Conservation (phyloP, 805 yeast genomes). For the Kodamaea leandrae region DNA sequence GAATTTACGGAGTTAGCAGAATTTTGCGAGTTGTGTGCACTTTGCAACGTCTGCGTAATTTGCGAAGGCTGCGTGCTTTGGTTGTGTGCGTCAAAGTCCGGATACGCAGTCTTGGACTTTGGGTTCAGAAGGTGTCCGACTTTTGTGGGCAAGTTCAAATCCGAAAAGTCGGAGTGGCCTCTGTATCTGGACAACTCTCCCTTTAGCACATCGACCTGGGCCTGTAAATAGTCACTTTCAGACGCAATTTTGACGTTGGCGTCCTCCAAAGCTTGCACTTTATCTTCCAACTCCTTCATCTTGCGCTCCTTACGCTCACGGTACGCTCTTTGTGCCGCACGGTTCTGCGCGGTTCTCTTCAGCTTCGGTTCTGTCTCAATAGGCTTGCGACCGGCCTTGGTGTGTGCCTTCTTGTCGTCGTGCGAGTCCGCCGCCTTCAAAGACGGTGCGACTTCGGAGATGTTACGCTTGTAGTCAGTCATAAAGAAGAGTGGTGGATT, state of each 20-base stretch:
- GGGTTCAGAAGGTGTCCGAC: slow-evolving; percentile 30
- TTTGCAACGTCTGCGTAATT: too few relatives aligned
- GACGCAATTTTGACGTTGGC: slow-evolving; percentile 65
- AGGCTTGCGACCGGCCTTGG: slow-evolving; percentile 81
- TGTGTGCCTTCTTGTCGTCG: slow-evolving; percentile 37
- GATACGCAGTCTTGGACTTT: background rate
- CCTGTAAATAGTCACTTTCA: slow-evolving; percentile 69
- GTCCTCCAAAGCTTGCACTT: slow-evolving; percentile 69
- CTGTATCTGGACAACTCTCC: slow-evolving; percentile 65
- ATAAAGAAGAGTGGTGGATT: slow-evolving; percentile 13
- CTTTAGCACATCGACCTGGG: slow-evolving; percentile 74
- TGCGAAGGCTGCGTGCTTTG: too few relatives aligned
- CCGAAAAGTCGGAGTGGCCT: slow-evolving; percentile 29
- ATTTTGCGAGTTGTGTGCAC: background rate
- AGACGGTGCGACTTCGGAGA: slow-evolving; percentile 18
- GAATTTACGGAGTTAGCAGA: too few relatives aligned
- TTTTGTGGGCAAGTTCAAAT: slow-evolving; percentile 29
- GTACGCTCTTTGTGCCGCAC: slow-evolving; percentile 98
- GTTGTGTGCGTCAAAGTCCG: background rate
- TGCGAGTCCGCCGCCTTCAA: slow-evolving; percentile 15
- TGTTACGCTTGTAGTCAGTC: slow-evolving; percentile 33
- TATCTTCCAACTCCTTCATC: slow-evolving; percentile 79
- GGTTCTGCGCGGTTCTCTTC: slow-evolving; percentile 92
- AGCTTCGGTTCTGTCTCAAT: slow-evolving; percentile 75
- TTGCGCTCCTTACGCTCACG: slow-evolving; percentile 89